phyloP scores from a whole-genome alignment of 2,329 filamentous ascomycete genomes.

The Trichoderma sp. region DNA sequence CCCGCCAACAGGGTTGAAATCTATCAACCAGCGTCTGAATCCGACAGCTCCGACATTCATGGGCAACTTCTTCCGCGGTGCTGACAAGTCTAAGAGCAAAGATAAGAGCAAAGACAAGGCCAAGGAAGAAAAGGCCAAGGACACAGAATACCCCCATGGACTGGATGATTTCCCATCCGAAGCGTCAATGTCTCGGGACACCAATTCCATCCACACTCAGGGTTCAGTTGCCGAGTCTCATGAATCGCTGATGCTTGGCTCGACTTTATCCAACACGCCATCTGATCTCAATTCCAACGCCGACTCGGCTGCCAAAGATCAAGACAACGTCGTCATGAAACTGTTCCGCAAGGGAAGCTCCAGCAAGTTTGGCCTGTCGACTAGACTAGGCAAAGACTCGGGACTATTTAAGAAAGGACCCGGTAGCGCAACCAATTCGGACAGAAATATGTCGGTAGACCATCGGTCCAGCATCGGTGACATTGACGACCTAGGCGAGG shows the following conservation, averaged over 20 bases:
- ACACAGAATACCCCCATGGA: constrained; percentile 37
- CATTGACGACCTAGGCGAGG: constrained; percentile 51
- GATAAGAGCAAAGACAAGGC: constrained; percentile 30
- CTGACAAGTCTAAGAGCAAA: constrained; percentile 36
- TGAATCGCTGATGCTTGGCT: constrained; percentile 56
- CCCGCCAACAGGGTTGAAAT: constrained; percentile 46
- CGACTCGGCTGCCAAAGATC: constrained; percentile 44
- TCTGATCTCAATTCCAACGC: constrained; percentile 49
- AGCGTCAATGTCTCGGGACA: constrained; percentile 55
- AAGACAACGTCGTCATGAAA: constrained; percentile 58
- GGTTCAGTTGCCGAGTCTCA: constrained; percentile 59
- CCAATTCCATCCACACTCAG: constrained; percentile 56
- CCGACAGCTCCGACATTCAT: constrained; percentile 88
- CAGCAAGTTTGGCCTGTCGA: constrained; percentile 62
- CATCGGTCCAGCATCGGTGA: constrained; percentile 57
- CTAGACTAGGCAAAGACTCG: constrained; percentile 53
- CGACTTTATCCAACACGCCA: constrained; percentile 53
- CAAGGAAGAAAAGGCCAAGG: constrained; percentile 34
- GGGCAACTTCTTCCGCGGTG: constrained; percentile 59
- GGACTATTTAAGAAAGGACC: constrained; percentile 58
- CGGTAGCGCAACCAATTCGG: constrained; percentile 55
- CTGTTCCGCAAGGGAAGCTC: constrained; percentile 64
- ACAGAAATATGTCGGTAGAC: constrained; percentile 54
- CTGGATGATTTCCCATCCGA: constrained; percentile 51
- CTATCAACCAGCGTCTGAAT: constrained; percentile 66